Conservation (phyloP, 108 stramenopile genomes). For the Poteriospumella lacustris region DNA sequence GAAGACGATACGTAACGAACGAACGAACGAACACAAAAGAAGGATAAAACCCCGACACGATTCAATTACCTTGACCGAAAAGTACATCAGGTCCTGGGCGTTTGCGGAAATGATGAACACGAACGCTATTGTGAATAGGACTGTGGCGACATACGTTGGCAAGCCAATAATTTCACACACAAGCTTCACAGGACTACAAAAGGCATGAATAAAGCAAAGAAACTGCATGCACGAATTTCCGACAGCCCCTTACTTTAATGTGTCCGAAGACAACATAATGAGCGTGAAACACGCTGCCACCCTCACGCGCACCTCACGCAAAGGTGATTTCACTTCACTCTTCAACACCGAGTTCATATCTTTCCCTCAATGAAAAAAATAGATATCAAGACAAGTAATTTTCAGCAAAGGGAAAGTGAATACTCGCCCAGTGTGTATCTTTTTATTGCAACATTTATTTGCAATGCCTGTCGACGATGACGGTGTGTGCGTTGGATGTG, state of each 20-base stretch:
- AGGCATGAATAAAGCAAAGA: background rate
- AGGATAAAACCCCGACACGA: background rate
- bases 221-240: background rate
- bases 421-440: no score
- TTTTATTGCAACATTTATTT: no score
- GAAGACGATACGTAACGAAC: background rate
- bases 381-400: no score
- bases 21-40: background rate
- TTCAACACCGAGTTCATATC: no score
- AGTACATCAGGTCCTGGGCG: constrained; percentile 12
- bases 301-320: constrained; percentile 5
- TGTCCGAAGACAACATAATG: constrained; percentile 19
- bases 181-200: constrained; percentile 18
- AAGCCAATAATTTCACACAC: constrained; percentile 1
- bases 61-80: background rate
- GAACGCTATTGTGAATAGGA: constrained; percentile 3
- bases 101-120: constrained; percentile 13
- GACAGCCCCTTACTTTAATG: background rate
- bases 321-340: background rate
- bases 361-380: no score
- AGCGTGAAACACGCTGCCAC: constrained; percentile 24
- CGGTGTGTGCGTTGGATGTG: no score
- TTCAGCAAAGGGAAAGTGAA: no score
- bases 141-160: background rate
- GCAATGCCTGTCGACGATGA: no score